These are phyloP conservation scores for Leptomonas seymouri DNA, from an alignment of 208 protist species.

Conservation along the genomic window DNA sequence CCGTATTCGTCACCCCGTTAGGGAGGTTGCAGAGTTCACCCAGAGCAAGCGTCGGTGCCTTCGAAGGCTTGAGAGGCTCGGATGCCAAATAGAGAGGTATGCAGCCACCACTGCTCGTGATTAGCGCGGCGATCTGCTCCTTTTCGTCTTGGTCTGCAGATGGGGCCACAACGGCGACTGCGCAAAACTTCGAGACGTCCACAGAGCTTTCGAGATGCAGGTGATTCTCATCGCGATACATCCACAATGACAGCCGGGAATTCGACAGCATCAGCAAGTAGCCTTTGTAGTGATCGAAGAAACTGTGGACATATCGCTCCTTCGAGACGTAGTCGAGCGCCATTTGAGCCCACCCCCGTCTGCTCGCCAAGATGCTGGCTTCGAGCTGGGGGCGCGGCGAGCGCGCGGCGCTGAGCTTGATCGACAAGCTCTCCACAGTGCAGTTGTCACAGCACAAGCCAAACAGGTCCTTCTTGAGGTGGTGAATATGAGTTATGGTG, in stretches of 20 bases:
- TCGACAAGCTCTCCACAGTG: slow-evolving; percentile 44
- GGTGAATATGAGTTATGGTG: slow-evolving; percentile 42
- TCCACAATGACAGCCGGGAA: slow-evolving; percentile 36
- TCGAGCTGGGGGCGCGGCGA: slow-evolving; percentile 14
- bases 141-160: slow-evolving; percentile 9
- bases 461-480: slow-evolving; percentile 54
- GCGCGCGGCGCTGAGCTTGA: slow-evolving; percentile 19
- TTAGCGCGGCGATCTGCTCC: slow-evolving; percentile 33
- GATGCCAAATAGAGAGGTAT: slow-evolving; percentile 32
- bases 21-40: slow-evolving; percentile 11
- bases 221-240: slow-evolving; percentile 18
- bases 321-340: slow-evolving; percentile 25
- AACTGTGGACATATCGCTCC: slow-evolving; percentile 45
- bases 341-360: slow-evolving; percentile 12
- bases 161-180: slow-evolving; percentile 31
- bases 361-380: slow-evolving; percentile 17
- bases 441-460: slow-evolving; percentile 68
- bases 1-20: slow-evolving; percentile 17
- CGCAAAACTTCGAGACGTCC: slow-evolving; percentile 3
- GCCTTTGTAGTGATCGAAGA: slow-evolving; percentile 39
- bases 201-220: slow-evolving; percentile 25
- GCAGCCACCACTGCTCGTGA: slow-evolving; percentile 46
- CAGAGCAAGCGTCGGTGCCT: slow-evolving; percentile 2
- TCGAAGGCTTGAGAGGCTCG: neutral
- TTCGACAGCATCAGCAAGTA: slow-evolving; percentile 43